These are phyloP conservation scores for Talaromyces trachyspermus DNA, from an alignment of 495 filamentous ascomycete genomes.

Conservation along the genomic window DNA sequence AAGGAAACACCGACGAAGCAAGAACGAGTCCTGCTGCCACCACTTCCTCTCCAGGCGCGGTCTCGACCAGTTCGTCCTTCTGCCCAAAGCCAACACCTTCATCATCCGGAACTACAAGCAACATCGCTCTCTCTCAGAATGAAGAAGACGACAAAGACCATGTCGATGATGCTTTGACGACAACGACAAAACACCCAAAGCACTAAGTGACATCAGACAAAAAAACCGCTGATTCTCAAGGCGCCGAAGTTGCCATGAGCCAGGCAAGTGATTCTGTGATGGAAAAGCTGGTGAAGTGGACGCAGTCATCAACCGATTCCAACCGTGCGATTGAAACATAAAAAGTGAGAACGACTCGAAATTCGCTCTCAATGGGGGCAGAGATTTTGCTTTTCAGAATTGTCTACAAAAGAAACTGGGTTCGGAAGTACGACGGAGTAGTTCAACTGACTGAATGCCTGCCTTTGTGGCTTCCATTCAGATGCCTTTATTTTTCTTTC, in stretches of 20 bases:
- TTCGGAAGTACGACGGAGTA: background rate
- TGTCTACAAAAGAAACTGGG: background rate
- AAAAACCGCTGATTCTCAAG: background rate
- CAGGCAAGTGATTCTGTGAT: slow-evolving; percentile 5
- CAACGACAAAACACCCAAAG: slow-evolving; percentile 7
- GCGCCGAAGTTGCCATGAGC: background rate
- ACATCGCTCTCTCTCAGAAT: background rate
- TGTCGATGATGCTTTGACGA: slow-evolving; percentile 2
- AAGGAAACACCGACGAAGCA: slow-evolving; percentile 13
- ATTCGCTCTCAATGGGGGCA: no score
- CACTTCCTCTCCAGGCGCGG: slow-evolving; percentile 6
- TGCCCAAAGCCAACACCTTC: slow-evolving; percentile 1
- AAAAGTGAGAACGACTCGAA: no score
- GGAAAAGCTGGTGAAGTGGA: slow-evolving; percentile 4
- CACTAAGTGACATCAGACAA: slow-evolving; percentile 1
- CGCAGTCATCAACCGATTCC: slow-evolving; percentile 5
- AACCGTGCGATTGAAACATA: background rate
- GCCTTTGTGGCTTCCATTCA: no score
- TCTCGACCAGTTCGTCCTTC: slow-evolving; percentile 6
- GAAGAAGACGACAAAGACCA: slow-evolving; percentile 10
- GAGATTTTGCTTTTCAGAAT: background rate
- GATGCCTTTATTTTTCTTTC: no score
- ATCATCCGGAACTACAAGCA: background rate
- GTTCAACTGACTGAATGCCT: no score
- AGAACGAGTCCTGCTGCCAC: slow-evolving; percentile 6